These are phyloP conservation scores for Phytophthora ohioensis DNA, from an alignment of 352 stramenopile genomes.

Conservation along the genomic window DNA sequence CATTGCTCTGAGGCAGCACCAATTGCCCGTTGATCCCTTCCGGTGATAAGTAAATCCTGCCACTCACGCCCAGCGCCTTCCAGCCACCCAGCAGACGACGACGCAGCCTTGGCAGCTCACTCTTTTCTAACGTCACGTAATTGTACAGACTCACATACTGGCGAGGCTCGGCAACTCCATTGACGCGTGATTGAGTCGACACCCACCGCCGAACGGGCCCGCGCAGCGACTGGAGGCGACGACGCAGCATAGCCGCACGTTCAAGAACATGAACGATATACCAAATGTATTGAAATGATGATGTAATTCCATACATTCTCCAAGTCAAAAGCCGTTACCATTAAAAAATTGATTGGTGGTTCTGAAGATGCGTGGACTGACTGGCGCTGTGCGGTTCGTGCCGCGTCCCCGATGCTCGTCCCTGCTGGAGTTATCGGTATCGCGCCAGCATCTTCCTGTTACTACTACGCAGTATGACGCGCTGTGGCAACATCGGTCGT, in stretches of 20 bases:
- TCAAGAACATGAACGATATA: not conserved
- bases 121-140: constrained; percentile 46
- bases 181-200: constrained; percentile 6
- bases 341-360: constrained; percentile 19
- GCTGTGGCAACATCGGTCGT: constrained; percentile 11
- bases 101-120: constrained; percentile 41
- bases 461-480: not conserved
- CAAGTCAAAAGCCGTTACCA: constrained; percentile 19
- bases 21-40: constrained; percentile 96
- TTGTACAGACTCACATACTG: constrained; percentile 65
- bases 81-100: constrained; percentile 44
- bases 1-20: constrained; percentile 85
- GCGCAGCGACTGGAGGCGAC: constrained; percentile 11
- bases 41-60: constrained; percentile 90
- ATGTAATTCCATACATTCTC: constrained; percentile 18
- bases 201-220: constrained; percentile 9
- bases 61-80: constrained; percentile 55
- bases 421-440: constrained; percentile 21
- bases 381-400: constrained; percentile 9
- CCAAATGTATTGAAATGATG: constrained; percentile 17
- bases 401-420: constrained; percentile 17
- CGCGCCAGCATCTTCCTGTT: constrained; percentile 2
- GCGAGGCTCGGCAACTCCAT: constrained; percentile 12
- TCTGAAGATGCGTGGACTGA: constrained; percentile 18
- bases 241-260: constrained; percentile 28